Evolutionary conservation across 768 basidiomycete genomes (phyloP).

Genomic region (Crassisporium funariophilum): DNA sequence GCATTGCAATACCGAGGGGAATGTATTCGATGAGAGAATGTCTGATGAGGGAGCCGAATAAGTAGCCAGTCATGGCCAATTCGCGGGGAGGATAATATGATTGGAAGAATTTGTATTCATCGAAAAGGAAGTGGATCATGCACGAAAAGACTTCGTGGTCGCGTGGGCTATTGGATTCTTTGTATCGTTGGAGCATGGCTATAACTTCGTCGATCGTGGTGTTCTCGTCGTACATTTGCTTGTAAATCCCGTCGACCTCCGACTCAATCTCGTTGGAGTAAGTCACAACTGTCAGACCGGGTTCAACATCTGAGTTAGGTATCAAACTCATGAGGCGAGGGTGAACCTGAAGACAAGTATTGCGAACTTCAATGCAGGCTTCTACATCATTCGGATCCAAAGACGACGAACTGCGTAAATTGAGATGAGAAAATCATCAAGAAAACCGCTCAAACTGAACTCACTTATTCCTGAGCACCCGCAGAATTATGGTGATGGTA

Average conservation of each 20-base stretch:
- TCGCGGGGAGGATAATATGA: conserved; percentile 93
- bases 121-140: conserved; percentile 99
- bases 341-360: conserved; percentile 90
- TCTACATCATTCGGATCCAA: conserved; percentile 81
- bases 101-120: conserved; percentile 99
- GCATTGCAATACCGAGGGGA: conserved; percentile 93
- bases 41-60: conserved; percentile 96
- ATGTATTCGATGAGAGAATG: conserved; percentile 91
- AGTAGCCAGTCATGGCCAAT: conserved; percentile 91
- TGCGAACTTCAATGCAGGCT: conserved; percentile 89
- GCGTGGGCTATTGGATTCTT: conserved; percentile 76
- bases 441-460: conserved; percentile 29
- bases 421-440: conserved; percentile 1
- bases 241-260: conserved; percentile 95
- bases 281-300: conserved; percentile 85
- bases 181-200: conserved; percentile 80
- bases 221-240: conserved; percentile 97
- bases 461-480: conserved; percentile 83
- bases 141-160: conserved; percentile 99
- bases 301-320: conserved; percentile 85
- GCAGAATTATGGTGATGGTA: conserved; percentile 90
- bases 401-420: conserved; percentile 56
- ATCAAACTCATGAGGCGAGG: conserved; percentile 94
- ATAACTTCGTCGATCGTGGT: conserved; percentile 95
- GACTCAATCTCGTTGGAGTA: conserved; percentile 89